phyloP scores from a whole-genome alignment of 2,329 filamentous ascomycete genomes.

The Sarocladiaceae sp. region DNA sequence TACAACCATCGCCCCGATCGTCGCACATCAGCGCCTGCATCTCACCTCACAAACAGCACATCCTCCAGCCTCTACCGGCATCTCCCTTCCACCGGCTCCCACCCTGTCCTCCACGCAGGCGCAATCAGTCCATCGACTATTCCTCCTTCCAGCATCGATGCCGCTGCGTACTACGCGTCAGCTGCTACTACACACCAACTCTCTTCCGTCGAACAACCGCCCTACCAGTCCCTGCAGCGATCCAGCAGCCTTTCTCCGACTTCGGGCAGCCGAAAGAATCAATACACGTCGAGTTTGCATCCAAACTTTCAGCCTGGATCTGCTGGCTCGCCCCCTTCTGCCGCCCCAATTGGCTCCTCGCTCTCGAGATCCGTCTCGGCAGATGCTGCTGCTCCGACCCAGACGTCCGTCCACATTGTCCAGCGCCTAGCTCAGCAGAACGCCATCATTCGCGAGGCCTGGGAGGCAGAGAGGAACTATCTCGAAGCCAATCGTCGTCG shows the following conservation, averaged over 20 bases:
- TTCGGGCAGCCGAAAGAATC: neutral
- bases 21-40: conserved; percentile 1
- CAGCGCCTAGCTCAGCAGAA: conserved; percentile 37
- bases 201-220: neutral
- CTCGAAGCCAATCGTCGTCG: conserved; percentile 47
- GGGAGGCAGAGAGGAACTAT: conserved; percentile 47
- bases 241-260: conserved; percentile 4
- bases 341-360: conserved; percentile 1
- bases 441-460: conserved; percentile 38
- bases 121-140: neutral
- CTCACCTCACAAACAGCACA: neutral
- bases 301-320: neutral
- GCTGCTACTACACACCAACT: neutral
- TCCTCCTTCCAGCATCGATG: conserved; percentile 1
- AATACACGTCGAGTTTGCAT: conserved; percentile 4
- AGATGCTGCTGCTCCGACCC: conserved; percentile 18
- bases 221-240: neutral
- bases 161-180: neutral
- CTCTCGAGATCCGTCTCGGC: conserved; percentile 19
- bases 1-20: conserved; percentile 1
- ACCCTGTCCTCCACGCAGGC: neutral
- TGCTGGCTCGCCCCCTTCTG: neutral
- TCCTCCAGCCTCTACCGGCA: neutral
- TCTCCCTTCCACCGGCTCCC: neutral
- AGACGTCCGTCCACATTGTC: conserved; percentile 28